A percentile compares a stretch with the other conserved stretches of the same genome.
Evolutionary conservation across 768 basidiomycete species (phyloP).

Genomic region (Cystofilobasidium ferigula): DNA sequence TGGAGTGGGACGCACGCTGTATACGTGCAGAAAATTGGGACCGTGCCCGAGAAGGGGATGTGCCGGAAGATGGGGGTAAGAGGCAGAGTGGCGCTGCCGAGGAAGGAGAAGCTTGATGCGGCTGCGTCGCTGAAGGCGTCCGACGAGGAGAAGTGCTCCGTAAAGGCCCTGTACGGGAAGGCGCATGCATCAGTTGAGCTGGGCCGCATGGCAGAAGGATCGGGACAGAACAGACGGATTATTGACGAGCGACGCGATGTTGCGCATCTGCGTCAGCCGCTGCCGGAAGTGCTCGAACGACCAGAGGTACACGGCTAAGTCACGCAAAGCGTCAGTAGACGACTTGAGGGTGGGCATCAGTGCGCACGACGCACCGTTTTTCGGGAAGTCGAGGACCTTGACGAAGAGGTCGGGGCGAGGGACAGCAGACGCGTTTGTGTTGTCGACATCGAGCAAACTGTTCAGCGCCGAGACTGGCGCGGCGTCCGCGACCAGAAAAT

Average conservation of each 20-base stretch:
- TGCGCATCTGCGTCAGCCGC: conserved; percentile 85
- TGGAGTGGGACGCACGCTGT: conserved; percentile 40
- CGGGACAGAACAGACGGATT: conserved; percentile 47
- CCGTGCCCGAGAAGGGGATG: conserved; percentile 59
- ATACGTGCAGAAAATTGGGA: conserved; percentile 86
- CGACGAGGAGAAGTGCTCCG: conserved; percentile 83
- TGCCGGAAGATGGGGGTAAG: conserved; percentile 68
- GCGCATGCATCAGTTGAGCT: too few species aligned
- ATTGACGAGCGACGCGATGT: conserved; percentile 76
- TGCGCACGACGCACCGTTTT: conserved; percentile 46
- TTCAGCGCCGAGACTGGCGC: conserved; percentile 74
- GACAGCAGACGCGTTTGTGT: conserved; percentile 56
- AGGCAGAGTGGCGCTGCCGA: conserved; percentile 75
- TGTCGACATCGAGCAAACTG: conserved; percentile 82
- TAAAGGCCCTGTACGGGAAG: conserved; percentile 48
- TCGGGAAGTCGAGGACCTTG: conserved; percentile 79
- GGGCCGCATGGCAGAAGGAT: neutral
- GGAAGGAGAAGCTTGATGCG: conserved; percentile 79
- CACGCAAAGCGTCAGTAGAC: too few species aligned
- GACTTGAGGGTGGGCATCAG: too few species aligned
- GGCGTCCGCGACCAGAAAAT: conserved; percentile 81
- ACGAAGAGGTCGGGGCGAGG: conserved; percentile 75
- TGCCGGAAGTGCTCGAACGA: conserved; percentile 76
- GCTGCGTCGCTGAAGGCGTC: conserved; percentile 86
- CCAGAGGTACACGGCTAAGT: conserved; percentile 74